Percentiles rank a stretch among this genome's conserved stretches.
Evolutionary conservation across 345 rosid genomes (phyloP).

Genomic region (Punica granatum): DNA sequence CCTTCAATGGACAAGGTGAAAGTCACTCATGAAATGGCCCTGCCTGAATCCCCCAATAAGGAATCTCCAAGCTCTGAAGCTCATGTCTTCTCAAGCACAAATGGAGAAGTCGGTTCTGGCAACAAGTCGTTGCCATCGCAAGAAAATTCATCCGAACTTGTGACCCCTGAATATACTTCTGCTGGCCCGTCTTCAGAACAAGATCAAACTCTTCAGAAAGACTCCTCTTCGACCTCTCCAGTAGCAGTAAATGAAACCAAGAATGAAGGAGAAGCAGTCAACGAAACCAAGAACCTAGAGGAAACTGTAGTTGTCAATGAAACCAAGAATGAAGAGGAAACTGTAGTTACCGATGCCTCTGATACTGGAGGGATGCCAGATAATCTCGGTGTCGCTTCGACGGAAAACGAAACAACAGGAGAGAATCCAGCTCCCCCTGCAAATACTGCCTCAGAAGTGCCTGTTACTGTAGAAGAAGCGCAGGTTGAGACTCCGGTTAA

Average conservation of each 20-base stretch:
- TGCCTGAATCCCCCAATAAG: not conserved
- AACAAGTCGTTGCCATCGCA: not conserved
- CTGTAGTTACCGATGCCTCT: not conserved
- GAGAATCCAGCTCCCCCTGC: constrained; percentile 16
- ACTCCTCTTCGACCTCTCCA: constrained; percentile 8
- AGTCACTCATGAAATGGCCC: constrained; percentile 1
- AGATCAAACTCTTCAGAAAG: not conserved
- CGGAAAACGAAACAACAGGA: not conserved
- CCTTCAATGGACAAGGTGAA: not conserved
- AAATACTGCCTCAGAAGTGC: not conserved
- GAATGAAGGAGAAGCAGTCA: too few relatives aligned
- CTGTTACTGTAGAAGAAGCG: not conserved
- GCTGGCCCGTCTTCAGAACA: not conserved
- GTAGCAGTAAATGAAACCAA: not conserved
- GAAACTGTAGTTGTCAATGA: not conserved
- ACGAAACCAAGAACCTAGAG: too few relatives aligned
- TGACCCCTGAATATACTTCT: not conserved
- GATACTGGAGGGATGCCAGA: not conserved
- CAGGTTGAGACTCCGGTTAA: not conserved
- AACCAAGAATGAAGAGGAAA: not conserved
- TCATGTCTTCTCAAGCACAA: not conserved
- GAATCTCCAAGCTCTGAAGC: not conserved
- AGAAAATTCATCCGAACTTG: not conserved
- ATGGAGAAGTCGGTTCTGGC: constrained; percentile 1
- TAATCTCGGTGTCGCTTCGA: not conserved